These are phyloP conservation scores for Entomophthora muscae DNA, from an alignment of 371 early-diverging fungal genomes.

Conservation along the genomic window DNA sequence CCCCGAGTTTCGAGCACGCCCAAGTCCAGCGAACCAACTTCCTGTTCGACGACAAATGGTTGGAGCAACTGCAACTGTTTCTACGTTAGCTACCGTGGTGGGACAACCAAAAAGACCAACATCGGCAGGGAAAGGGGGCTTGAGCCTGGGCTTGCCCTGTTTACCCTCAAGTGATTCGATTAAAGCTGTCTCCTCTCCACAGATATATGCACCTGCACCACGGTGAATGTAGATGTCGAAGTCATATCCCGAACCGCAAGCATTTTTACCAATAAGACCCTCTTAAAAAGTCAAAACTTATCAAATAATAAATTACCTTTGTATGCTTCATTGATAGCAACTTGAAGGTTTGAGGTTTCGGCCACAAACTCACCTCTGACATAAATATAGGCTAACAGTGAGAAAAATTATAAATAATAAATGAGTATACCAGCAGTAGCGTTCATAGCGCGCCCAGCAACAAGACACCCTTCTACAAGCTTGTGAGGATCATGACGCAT, in stretches of 20 bases:
- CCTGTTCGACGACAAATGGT: conserved; percentile 88
- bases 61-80: conserved; percentile 94
- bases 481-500: conserved; percentile 96
- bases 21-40: conserved; percentile 85
- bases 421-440: conserved; percentile 76
- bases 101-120: conserved; percentile 96
- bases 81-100: conserved; percentile 94
- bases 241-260: conserved; percentile 88
- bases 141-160: conserved; percentile 93
- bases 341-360: conserved; percentile 86
- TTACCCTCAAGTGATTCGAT: conserved; percentile 96
- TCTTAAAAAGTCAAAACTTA: conserved; percentile 16
- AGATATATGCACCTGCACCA: conserved; percentile 95
- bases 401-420: neutral
- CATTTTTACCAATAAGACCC: conserved; percentile 93
- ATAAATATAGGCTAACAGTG: conserved; percentile 71
- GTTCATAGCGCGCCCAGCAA: conserved; percentile 93
- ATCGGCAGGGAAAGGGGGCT: conserved; percentile 98
- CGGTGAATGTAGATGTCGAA: conserved; percentile 94
- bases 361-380: conserved; percentile 97
- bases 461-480: conserved; percentile 87
- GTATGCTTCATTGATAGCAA: conserved; percentile 92
- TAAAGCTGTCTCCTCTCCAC: conserved; percentile 94
- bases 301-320: conserved; percentile 16
- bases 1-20: conserved; percentile 82